Evolutionary conservation across 306 rosid genomes (phyloP), one percentile per base, ranked within the genome.

Genomic region (Malus asiatica): DNA sequence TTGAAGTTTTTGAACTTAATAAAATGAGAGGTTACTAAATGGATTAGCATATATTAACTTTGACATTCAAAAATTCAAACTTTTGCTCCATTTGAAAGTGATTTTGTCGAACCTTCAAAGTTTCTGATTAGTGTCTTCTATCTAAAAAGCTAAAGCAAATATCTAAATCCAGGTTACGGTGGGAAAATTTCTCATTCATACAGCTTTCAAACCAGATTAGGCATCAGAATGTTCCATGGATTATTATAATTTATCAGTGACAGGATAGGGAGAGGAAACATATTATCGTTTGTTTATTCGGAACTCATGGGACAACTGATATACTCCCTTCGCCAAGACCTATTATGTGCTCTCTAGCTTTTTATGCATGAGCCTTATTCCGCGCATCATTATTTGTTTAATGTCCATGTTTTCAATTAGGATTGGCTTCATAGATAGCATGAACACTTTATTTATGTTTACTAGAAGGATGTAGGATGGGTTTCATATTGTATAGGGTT

Each of bases 401-500:
- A 35, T 71, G 9, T 35, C 15, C 29, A 27, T 25, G 1, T 44
- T 25, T 32, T 65, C 69, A 18, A 12, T 22, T 65, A 65, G 13
- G 44, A 16, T 16, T 33, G 69, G 69, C 46, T 65, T 65, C 46
- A 30, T 18, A 38, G 25, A n/a, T 3, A 20, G n/a, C 45, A 52
- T 22, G 16, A n/a, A n/a, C 51, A 40, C 71, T 67, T 5, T 20
- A 38, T 38, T 40, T 11, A 15, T 1, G 44, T 22, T 58, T 15
- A 29, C 20, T 23, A 45, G 25, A n/a, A 38, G 58, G n/a, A n/a
- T 58, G 80, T 83, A 25, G 71, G 65, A 46, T 75, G 73, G 80
- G 66, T 83, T 81, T 73, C 80, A 74, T 75, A 22, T 78, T 83
- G 40, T 23, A 18, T 72, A 6, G 15, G 62, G 11, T 3, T 60